Percentiles rank a stretch among this genome's conserved stretches.
Conservation (phyloP, 306 rosid species). For the Inga laurina region DNA sequence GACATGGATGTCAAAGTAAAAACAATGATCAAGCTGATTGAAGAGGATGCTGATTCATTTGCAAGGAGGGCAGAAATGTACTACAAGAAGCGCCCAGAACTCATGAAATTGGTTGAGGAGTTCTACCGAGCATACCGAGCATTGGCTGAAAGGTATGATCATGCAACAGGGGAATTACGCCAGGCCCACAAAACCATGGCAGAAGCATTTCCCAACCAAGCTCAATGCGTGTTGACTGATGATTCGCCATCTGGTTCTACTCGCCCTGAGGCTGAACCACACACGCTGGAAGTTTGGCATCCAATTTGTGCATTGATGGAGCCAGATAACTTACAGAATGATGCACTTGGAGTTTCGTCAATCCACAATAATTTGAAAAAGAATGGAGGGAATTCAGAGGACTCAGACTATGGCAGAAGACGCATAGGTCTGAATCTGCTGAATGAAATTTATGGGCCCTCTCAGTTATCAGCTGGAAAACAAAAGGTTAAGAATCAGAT, state of each 20-base stretch:
- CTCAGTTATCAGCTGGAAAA: conserved; percentile 50
- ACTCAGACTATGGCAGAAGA: conserved; percentile 42
- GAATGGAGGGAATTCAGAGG: conserved; percentile 46
- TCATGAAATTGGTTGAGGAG: conserved; percentile 95
- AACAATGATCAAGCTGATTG: conserved; percentile 97
- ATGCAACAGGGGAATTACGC: conserved; percentile 93
- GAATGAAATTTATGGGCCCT: conserved; percentile 50
- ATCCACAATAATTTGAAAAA: conserved; percentile 39
- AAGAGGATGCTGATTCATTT: conserved; percentile 99
- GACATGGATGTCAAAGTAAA: conserved; percentile 98
- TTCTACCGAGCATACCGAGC: conserved; percentile 99
- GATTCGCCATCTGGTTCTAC: conserved; percentile 66
- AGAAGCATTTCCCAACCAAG: conserved; percentile 87
- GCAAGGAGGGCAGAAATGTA: conserved; percentile 99
- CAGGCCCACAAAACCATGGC: conserved; percentile 97
- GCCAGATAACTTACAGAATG: conserved; percentile 59
- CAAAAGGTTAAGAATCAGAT: conserved; percentile 46
- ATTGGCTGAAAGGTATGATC: conserved; percentile 95
- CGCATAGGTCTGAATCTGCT: conserved; percentile 80
- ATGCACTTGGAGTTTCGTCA: conserved; percentile 51
- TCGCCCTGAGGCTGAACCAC: conserved; percentile 56
- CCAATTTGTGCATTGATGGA: conserved; percentile 51
- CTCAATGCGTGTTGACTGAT: conserved; percentile 57
- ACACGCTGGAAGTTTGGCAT: conserved; percentile 61
- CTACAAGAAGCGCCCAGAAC: conserved; percentile 98